Evolutionary conservation across 345 rosid species (phyloP), one percentile per base, ranked within the genome.

Genomic region (Streptanthus diversifolius): DNA sequence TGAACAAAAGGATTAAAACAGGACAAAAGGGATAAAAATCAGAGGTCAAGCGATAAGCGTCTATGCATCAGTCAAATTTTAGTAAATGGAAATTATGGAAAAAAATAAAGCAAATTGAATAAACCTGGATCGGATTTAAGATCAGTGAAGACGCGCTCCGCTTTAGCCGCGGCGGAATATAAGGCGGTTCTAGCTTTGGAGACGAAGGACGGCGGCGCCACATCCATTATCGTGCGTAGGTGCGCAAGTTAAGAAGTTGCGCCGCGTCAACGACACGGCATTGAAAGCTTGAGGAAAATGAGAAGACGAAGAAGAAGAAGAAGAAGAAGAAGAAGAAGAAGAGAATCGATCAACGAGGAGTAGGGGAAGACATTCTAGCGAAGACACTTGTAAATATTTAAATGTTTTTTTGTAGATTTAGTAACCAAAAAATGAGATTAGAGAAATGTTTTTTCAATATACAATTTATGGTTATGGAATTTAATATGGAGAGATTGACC

Each of bases 151-250:
- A 89, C 98, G 45, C 95, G 97, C 86, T 93, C 98, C 82, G 98
- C 97, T 84, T 89, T 89, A 63, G 96, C 97, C 17, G 98, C 96
- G 44, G 96, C 98, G 37, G 98, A 91, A 81, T 89, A 87, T 80
- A 93, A 79, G 81, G 96, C 98, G 24, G 85, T 84, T 86, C 91
- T 83, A 51, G 97, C 98, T 84, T 87, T 85, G 75, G 95, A 81
- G 49, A 84, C 98, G 66, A 91, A 91, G 21, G 97, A 89, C 35
- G 83, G 88, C 71, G 86, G 69, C 77, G 84, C 90, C 92, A 89
- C 17, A 61, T 65, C 72, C 80, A 71, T 71, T 83, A 68, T 73
- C 79, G 76, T 76, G 82, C 82, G 83, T 84, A 71, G n/a, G n/a
- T n/a, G 64, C 27, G 24, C 48, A 69, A 71, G 70, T 79, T 79